Evolutionary conservation across 495 filamentous ascomycete genomes (phyloP).

Genomic region (Amniculicola lignicola): DNA sequence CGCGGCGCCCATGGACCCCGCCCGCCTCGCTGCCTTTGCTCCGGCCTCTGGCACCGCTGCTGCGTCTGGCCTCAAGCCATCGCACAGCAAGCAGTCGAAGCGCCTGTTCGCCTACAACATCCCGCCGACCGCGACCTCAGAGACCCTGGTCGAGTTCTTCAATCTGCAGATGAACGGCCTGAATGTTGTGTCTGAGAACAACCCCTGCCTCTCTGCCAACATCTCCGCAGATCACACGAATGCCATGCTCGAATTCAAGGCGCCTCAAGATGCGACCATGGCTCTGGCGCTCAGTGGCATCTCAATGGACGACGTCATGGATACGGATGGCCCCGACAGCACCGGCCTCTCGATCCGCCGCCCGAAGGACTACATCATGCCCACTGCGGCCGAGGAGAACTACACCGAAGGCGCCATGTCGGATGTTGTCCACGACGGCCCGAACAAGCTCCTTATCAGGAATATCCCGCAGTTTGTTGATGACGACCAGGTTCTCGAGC

Average conservation of each 20-base stretch:
- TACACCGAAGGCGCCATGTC: slow-evolving; percentile 76
- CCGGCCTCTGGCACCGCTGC: slow-evolving; percentile 73
- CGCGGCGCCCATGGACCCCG: slow-evolving; percentile 94
- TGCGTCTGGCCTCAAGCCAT: slow-evolving; percentile 78
- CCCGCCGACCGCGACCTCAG: slow-evolving; percentile 64
- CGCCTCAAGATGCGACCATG: slow-evolving; percentile 80
- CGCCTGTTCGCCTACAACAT: slow-evolving; percentile 85
- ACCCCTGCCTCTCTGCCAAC: slow-evolving; percentile 84
- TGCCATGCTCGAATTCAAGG: slow-evolving; percentile 89
- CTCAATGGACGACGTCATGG: slow-evolving; percentile 65
- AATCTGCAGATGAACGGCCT: slow-evolving; percentile 92
- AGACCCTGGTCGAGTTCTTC: slow-evolving; percentile 77
- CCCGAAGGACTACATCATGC: slow-evolving; percentile 97
- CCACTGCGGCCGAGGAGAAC: slow-evolving; percentile 68
- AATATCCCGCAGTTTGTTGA: slow-evolving; percentile 83
- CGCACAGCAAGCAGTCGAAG: slow-evolving; percentile 89
- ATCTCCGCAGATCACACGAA: slow-evolving; percentile 73
- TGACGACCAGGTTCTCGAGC: slow-evolving; percentile 87
- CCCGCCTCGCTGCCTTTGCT: slow-evolving; percentile 87
- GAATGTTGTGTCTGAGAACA: slow-evolving; percentile 78
- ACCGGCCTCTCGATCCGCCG: slow-evolving; percentile 76
- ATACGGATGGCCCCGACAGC: slow-evolving; percentile 46
- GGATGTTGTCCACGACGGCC: slow-evolving; percentile 80
- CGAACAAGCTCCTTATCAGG: slow-evolving; percentile 89
- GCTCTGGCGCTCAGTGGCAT: slow-evolving; percentile 88